Conservation (phyloP, 805 yeast genomes). For the Sugiyamaella smithiae region DNA sequence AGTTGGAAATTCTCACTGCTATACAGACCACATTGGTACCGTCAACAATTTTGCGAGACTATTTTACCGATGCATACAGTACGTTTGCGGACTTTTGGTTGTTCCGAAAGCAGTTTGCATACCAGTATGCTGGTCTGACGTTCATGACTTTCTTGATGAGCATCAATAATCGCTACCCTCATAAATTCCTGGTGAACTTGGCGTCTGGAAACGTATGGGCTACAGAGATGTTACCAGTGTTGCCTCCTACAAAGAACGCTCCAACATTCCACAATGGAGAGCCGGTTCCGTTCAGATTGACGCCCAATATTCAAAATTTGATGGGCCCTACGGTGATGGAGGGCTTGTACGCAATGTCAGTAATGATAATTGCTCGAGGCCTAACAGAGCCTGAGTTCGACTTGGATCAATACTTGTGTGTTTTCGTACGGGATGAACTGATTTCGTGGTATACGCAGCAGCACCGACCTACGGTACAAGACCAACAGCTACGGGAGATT, state of each 20-base stretch:
- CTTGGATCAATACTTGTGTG: constrained; percentile 83
- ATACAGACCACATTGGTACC: constrained; percentile 88
- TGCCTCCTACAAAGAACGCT: constrained; percentile 48
- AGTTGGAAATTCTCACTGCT: constrained; percentile 87
- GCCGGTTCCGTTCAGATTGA: constrained; percentile 91
- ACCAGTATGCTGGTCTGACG: constrained; percentile 90
- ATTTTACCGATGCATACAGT: constrained; percentile 65
- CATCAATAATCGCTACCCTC: constrained; percentile 89
- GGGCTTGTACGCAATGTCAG: constrained; percentile 81
- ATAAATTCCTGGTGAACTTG: constrained; percentile 79
- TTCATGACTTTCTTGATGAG: constrained; percentile 94
- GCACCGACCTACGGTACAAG: constrained; percentile 71
- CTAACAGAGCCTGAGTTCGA: constrained; percentile 90
- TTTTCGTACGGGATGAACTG: constrained; percentile 94
- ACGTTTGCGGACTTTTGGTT: constrained; percentile 95
- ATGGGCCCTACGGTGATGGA: constrained; percentile 94
- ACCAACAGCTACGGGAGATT: constrained; percentile 78
- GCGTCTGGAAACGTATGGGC: constrained; percentile 90
- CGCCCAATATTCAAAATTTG: constrained; percentile 91
- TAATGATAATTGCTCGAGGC: constrained; percentile 83
- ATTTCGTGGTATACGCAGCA: constrained; percentile 93
- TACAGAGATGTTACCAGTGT: constrained; percentile 83
- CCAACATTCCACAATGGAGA: constrained; percentile 91
- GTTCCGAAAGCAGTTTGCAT: constrained; percentile 90
- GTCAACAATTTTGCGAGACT: constrained; percentile 72